Conservation (phyloP, 257 asterid species). For the Cynanchum wilfordii region DNA sequence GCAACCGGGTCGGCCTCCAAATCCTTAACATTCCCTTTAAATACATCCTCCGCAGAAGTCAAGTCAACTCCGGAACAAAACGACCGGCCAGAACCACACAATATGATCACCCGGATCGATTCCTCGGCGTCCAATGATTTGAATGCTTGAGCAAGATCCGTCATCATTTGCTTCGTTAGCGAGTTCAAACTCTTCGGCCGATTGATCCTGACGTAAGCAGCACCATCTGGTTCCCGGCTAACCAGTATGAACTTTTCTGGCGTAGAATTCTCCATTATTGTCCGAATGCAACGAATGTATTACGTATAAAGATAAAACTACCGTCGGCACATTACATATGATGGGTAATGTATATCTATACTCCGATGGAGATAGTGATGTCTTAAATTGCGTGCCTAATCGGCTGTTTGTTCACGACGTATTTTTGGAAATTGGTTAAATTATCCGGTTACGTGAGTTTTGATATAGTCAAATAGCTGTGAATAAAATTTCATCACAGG, state of each 20-base stretch:
- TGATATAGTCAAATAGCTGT: neutral
- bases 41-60: conserved; percentile 87
- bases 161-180: conserved; percentile 63
- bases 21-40: conserved; percentile 82
- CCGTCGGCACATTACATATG: neutral
- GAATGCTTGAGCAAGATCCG: conserved; percentile 53
- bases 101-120: conserved; percentile 60
- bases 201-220: conserved; percentile 63
- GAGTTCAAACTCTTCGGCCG: conserved; percentile 85
- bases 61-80: conserved; percentile 95
- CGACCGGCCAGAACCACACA: conserved; percentile 75
- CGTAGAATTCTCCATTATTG: conserved; percentile 42
- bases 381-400: conserved; percentile 15
- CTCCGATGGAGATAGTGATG: neutral
- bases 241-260: conserved; percentile 58
- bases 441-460: neutral
- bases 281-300: neutral
- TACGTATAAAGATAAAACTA: neutral
- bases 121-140: conserved; percentile 48
- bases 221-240: conserved; percentile 48
- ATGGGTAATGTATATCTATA: neutral
- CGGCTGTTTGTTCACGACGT: neutral
- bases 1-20: conserved; percentile 69
- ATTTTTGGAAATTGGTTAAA: neutral
- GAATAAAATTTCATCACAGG: neutral